Base-by-base conservation (phyloP, 2,329 filamentous ascomycete species). In the Botryosphaeria agaves region DNA sequence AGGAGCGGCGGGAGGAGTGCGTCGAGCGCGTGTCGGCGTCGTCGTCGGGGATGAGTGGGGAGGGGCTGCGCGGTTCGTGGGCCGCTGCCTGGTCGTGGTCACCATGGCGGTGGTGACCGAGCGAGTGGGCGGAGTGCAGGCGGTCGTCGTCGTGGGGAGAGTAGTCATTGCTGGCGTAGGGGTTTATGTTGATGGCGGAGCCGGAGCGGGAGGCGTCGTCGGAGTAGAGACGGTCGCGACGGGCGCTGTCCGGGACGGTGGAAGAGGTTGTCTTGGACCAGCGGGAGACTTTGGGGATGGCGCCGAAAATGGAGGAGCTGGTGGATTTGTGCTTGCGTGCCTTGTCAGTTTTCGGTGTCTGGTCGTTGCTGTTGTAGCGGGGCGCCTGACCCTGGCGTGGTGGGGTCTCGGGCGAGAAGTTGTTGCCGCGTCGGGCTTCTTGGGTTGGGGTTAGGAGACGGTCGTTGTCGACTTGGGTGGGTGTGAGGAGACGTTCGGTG, bases 251-350 rank as follows among this genome's bases (percentile, higher is more conserved):
- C 26, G 81, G 76, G 26, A 84, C 73, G 36, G 83, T 92, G 1
- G 84, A 93, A 3, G 85, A 71, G 0, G 89, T 98, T 2, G 87
- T 95, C 57, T 91, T 89, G 0, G 87, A 95, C 89, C 89, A 98
- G 26, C 89, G 72, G 5, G 89, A 95, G 38, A 93, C 85, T 59
- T 92, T 94, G 15, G 85, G 84, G 37, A 59, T 55, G 18, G 34
- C 41, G 29, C 55, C 56, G 33, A 92, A 79, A 62, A 74, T 64
- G 0, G 80, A 82, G 1, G 83, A 89, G 34, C 74, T 73, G 47
- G 70, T 78, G 1, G 82, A 87, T 51, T 92, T 92, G 58, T 91
- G 80, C 58, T 92, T 94, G 52, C 79, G 81, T 37, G 71, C 69
- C 54, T 80, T 83, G 5, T 82, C 76, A 1, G 69, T 73, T 39